Percentiles rank a stretch among this genome's conserved stretches.
Conservation (phyloP, 2,329 filamentous ascomycete genomes). For the Colletotrichum tamarilloi region DNA sequence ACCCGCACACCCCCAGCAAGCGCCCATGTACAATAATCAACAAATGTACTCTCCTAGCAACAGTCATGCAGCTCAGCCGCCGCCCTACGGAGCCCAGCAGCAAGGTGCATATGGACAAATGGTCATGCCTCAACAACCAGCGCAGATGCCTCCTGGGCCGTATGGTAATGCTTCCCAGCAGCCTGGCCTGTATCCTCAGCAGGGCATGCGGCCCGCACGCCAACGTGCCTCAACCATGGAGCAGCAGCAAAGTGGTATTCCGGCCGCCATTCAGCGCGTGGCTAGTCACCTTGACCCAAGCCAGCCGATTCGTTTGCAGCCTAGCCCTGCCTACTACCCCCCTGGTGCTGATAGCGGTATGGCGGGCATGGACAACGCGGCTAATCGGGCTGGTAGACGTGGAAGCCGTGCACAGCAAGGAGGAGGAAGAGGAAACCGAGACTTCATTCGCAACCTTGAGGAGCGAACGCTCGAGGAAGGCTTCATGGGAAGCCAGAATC, state of each 20-base stretch:
- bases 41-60: constrained; percentile 78
- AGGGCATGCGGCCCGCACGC: constrained; percentile 75
- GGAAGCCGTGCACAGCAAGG: constrained; percentile 77
- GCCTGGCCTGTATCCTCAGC: constrained; percentile 71
- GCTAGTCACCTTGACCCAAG: constrained; percentile 96
- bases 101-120: constrained; percentile 78
- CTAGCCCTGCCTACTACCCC: constrained; percentile 96
- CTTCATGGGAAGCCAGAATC: constrained; percentile 75
- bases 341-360: constrained; percentile 84
- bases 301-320: constrained; percentile 92
- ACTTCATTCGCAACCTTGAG: constrained; percentile 95
- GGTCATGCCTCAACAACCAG: constrained; percentile 74
- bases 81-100: constrained; percentile 84
- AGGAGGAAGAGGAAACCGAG: constrained; percentile 71
- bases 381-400: constrained; percentile 73
- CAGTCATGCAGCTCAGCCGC: constrained; percentile 71
- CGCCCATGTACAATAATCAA: constrained; percentile 84
- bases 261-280: constrained; percentile 90
- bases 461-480: constrained; percentile 95
- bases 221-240: constrained; percentile 98
- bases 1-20: constrained; percentile 58
- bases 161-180: constrained; percentile 69
- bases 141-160: constrained; percentile 73
- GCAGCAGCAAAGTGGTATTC: constrained; percentile 91
- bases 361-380: constrained; percentile 69